Base-by-base conservation (phyloP, 305 asterid genomes). In the Plantago coronopus region DNA sequence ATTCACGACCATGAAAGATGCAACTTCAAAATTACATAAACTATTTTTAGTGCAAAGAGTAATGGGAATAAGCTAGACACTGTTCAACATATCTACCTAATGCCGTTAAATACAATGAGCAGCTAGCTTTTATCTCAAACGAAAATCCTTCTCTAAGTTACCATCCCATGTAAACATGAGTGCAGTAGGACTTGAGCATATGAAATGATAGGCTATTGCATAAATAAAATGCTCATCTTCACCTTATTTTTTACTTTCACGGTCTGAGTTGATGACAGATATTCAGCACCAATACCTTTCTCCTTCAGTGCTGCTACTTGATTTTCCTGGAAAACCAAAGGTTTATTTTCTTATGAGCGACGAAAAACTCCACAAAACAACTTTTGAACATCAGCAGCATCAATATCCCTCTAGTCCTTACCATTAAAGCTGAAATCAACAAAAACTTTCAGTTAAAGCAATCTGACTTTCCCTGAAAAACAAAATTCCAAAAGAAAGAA, bases 201-300 rank as follows among this genome's bases (percentile, higher is more conserved):
- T 22, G 1, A 44, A 61, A 29, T 22, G 10, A 20, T 43, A 40
- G 56, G 48, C 57, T 3, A 29, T 7, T 19, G 13, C 61, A 51
- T 40, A n/a, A 22, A 38, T 61, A 48, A 56, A 44, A 22, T 19
- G 49, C 50, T 62, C 16, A 50, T 43, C 37, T 40, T 12, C 51
- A 42, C 98, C 95, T 86, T 82, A 73, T 73, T 81, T 76, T 78
- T 88, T 63, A 76, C 84, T 78, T 72, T 80, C 50, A 69, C 74
- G 23, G 89, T 68, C 81, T 82, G 95, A 68, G 93, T 82, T 67
- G 98, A 91, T 19, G 96, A 91, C 62, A 91, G 91, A 83, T 81
- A 91, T 66, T 88, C 98, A 66, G 95, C 94, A 54, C 89, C 87
- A 76, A 91, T 84, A 59, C 88, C 86, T 76, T 81, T 84, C 62